phyloP scores from a whole-genome alignment of 2,329 filamentous ascomycete genomes.

The Podosphaera aphanis region DNA sequence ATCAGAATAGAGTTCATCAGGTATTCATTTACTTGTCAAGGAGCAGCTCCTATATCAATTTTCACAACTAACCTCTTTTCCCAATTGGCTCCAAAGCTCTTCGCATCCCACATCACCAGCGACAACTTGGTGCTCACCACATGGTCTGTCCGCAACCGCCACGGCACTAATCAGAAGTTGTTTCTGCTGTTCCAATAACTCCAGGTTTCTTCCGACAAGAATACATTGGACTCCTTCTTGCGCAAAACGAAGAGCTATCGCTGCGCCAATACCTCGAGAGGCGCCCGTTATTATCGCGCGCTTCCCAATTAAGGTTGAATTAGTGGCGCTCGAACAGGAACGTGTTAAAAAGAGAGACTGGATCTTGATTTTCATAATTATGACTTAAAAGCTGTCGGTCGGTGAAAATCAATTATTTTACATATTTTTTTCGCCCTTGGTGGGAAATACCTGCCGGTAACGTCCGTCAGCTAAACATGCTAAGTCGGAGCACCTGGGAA shows the following conservation, averaged over 20 bases:
- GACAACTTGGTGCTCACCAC: conserved; percentile 6
- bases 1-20: not conserved
- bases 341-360: not conserved
- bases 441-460: no score
- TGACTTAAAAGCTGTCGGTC: no score
- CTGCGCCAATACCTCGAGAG: conserved; percentile 44
- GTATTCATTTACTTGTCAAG: not conserved
- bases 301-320: conserved; percentile 6
- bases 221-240: conserved; percentile 33
- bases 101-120: conserved; percentile 13
- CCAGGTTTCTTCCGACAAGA: conserved; percentile 32
- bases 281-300: conserved; percentile 41
- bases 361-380: no score
- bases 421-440: no score
- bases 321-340: conserved; percentile 8
- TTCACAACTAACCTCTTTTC: conserved; percentile 7
- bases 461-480: no score
- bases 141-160: not conserved
- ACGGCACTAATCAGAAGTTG: not conserved
- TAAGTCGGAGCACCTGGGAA: no score
- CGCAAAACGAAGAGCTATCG: conserved; percentile 44
- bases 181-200: conserved; percentile 43
- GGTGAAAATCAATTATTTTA: no score
- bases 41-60: not conserved
- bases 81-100: conserved; percentile 11